Evolutionary conservation across 2,329 filamentous ascomycete species (phyloP).

Genomic region (Fusarium multiceps): DNA sequence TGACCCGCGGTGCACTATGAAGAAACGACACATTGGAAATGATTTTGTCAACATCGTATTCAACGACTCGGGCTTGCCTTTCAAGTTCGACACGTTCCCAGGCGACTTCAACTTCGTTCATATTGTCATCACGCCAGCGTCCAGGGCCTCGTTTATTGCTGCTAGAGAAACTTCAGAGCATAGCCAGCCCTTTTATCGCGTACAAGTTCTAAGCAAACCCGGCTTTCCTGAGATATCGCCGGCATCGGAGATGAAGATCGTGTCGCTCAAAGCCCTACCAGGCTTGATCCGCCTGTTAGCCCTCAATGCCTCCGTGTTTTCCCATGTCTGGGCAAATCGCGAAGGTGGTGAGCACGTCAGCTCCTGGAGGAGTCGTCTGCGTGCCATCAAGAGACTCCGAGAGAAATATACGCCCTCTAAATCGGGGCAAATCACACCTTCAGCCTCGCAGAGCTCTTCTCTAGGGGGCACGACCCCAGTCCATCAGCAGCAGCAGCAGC

Average conservation of each 20-base stretch:
- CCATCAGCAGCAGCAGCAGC: slow-evolving; percentile 34
- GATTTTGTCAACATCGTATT: slow-evolving; percentile 99
- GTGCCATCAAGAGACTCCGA: slow-evolving; percentile 84
- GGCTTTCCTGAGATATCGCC: slow-evolving; percentile 94
- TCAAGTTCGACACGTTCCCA: slow-evolving; percentile 90
- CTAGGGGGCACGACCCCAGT: slow-evolving; percentile 44
- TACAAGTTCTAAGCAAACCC: slow-evolving; percentile 87
- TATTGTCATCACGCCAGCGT: slow-evolving; percentile 93
- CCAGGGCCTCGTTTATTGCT: slow-evolving; percentile 79
- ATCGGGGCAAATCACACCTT: slow-evolving; percentile 40
- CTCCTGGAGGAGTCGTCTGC: slow-evolving; percentile 87
- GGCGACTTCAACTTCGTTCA: slow-evolving; percentile 97
- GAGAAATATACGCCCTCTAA: slow-evolving; percentile 70
- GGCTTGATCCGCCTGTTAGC: slow-evolving; percentile 89
- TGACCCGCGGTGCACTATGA: slow-evolving; percentile 80
- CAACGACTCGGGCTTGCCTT: slow-evolving; percentile 93
- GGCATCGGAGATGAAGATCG: slow-evolving; percentile 87
- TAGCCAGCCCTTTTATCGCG: slow-evolving; percentile 78
- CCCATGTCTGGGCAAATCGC: slow-evolving; percentile 84
- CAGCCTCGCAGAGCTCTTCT: slow-evolving; percentile 47
- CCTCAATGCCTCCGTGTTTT: slow-evolving; percentile 93
- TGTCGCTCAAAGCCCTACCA: slow-evolving; percentile 84
- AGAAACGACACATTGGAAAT: slow-evolving; percentile 96
- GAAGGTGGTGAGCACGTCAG: slow-evolving; percentile 85
- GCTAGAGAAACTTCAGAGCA: slow-evolving; percentile 59